Evolutionary conservation across 2,329 filamentous ascomycete species (phyloP), one percentile per base, ranked within the genome.

Genomic region (Ploettnerulaceae sp.): DNA sequence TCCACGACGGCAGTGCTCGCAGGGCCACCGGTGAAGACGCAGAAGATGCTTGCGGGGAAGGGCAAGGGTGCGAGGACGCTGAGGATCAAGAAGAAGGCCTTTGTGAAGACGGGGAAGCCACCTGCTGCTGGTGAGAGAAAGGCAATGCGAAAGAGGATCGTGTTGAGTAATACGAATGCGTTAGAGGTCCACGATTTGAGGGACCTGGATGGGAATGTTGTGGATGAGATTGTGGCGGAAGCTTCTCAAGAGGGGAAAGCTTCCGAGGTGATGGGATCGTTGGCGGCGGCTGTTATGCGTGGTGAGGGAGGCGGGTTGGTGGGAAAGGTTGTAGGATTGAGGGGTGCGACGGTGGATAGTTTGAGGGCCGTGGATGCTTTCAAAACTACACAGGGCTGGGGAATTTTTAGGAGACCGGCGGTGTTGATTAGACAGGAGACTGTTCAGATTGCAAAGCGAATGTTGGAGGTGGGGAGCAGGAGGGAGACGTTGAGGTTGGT

Each of bases 101-200:
- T 48, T 42, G 48, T 52, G 37, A 52, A 54, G 47, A 53, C 54
- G 3, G 60, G 59, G 14, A 78, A 76, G 66, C 74, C 80, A 12
- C 84, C 86, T 15, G 72, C 72, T 9, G 74, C 80, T 3, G 91
- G 90, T 56, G 90, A 96, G 73, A 81, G 90, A 56, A 95, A 89
- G 69, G 86, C 87, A 21, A 74, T 87, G 64, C 82, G 89, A 56
- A 95, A 94, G 72, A 82, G 87, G 57, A 87, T 98, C 61, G 82
- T 94, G 49, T 80, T 98, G 51, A 91, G 85, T 73, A 98, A 97
- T 70, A 86, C 87, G 67, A 97, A 95, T 69, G 93, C 93, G 39
- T 71, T 96, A 28, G 79, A 84, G 49, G 84, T 97, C 6, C 64
- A 72, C 18, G 85, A 80, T 8, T 72, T 95, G 57, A 69, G 74